Conservation (phyloP, 352 stramenopile species). For the Peronospora destructor region DNA sequence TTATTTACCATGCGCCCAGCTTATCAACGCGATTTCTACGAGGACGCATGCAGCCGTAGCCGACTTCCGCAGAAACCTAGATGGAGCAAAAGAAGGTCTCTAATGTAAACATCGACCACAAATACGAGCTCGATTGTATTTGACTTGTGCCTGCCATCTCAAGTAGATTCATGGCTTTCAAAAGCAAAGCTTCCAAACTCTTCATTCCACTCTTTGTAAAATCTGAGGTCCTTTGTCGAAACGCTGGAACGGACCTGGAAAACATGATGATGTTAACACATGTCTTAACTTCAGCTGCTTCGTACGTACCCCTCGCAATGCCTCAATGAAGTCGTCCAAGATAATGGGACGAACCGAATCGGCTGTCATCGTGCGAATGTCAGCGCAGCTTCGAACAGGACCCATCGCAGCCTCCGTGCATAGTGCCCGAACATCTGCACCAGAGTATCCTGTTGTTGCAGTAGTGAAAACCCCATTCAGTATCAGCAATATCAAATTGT, state of each 20-base stretch:
- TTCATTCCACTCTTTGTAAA: conserved; percentile 91
- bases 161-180: conserved; percentile 48
- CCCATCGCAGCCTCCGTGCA: conserved; percentile 97
- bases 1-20: conserved; percentile 33
- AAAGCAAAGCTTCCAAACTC: conserved; percentile 89
- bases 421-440: conserved; percentile 95
- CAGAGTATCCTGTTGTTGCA: conserved; percentile 87
- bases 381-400: conserved; percentile 81
- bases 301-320: conserved; percentile 70
- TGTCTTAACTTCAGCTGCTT: not conserved
- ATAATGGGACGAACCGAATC: conserved; percentile 91
- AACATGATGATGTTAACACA: not conserved
- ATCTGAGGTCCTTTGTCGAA: conserved; percentile 88
- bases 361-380: conserved; percentile 86
- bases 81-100: conserved; percentile 12
- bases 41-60: conserved; percentile 5
- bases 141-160: conserved; percentile 9
- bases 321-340: conserved; percentile 92
- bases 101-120: conserved; percentile 24
- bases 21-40: conserved; percentile 10
- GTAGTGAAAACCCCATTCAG: not conserved
- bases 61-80: conserved; percentile 9
- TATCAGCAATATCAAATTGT: conserved; percentile 1
- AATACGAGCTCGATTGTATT: conserved; percentile 7
- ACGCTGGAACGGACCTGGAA: conserved; percentile 92